Conservation (phyloP, 2,329 filamentous ascomycete species). For the Penicillium glabrum region DNA sequence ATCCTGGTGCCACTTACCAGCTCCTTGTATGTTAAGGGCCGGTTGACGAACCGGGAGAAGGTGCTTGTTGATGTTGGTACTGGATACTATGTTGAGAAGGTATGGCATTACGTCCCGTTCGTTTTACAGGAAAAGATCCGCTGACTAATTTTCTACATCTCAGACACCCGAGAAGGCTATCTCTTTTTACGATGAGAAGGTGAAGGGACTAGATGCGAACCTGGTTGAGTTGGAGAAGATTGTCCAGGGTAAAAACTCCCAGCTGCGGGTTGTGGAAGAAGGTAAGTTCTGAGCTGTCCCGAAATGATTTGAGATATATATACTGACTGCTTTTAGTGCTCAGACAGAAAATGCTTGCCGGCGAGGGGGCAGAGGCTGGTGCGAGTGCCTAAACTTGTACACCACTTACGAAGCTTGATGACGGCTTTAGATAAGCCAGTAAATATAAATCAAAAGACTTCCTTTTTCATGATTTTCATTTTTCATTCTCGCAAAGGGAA, state of each 20-base stretch:
- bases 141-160: background rate
- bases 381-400: constrained; percentile 21
- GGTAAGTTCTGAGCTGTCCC: constrained; percentile 51
- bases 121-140: background rate
- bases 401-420: constrained; percentile 1
- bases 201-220: constrained; percentile 64
- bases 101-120: constrained; percentile 31
- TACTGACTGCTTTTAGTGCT: constrained; percentile 42
- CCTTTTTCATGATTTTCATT: background rate
- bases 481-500: background rate
- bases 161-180: constrained; percentile 59
- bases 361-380: constrained; percentile 34
- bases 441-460: constrained; percentile 2
- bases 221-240: constrained; percentile 68
- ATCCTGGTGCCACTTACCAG: constrained; percentile 94
- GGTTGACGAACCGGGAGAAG: constrained; percentile 68
- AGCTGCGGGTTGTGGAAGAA: constrained; percentile 84
- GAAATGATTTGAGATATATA: background rate
- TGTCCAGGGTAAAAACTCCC: constrained; percentile 75
- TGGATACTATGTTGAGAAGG: constrained; percentile 94
- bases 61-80: constrained; percentile 93
- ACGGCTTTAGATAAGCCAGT: constrained; percentile 1
- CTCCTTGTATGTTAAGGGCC: constrained; percentile 89
- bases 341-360: constrained; percentile 53
- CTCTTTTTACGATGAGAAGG: constrained; percentile 67